Evolutionary conservation across 192 early-diverging fungal genomes (phyloP).

Genomic region (Globomyces pollinis-pini): DNA sequence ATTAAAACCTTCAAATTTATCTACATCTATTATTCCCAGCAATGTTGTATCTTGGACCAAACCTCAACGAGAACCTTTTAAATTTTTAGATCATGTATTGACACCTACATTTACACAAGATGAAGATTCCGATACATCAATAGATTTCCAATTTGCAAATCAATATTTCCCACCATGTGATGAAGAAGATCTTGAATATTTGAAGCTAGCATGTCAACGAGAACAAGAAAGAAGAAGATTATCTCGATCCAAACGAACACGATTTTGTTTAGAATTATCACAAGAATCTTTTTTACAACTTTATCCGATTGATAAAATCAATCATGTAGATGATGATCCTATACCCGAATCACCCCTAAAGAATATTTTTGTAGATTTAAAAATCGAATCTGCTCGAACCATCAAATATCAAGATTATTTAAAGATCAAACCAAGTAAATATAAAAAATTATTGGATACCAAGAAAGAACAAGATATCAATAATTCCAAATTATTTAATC

Average conservation of each 20-base stretch:
- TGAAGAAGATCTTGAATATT: background rate
- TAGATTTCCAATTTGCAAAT: background rate
- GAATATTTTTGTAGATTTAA: background rate
- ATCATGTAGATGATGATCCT: background rate
- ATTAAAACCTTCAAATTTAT: background rate
- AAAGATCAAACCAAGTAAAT: background rate
- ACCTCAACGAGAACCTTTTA: background rate
- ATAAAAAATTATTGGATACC: background rate
- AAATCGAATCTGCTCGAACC: slow-evolving; percentile 1
- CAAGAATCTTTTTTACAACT: background rate
- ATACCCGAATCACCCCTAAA: background rate
- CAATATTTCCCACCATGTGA: background rate
- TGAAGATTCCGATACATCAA: background rate
- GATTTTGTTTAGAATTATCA: background rate
- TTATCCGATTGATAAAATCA: background rate
- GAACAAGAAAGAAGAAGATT: slow-evolving; percentile 4
- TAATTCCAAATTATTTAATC: background rate
- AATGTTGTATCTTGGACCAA: background rate
- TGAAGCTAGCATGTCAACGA: background rate
- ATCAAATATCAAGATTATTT: background rate
- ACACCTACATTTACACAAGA: background rate
- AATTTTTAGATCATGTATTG: background rate
- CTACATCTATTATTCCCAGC: background rate
- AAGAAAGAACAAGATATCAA: background rate
- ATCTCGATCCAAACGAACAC: background rate